These are phyloP conservation scores for Fusarium begoniae DNA, from an alignment of 2,329 filamentous ascomycete genomes.

Conservation along the genomic window DNA sequence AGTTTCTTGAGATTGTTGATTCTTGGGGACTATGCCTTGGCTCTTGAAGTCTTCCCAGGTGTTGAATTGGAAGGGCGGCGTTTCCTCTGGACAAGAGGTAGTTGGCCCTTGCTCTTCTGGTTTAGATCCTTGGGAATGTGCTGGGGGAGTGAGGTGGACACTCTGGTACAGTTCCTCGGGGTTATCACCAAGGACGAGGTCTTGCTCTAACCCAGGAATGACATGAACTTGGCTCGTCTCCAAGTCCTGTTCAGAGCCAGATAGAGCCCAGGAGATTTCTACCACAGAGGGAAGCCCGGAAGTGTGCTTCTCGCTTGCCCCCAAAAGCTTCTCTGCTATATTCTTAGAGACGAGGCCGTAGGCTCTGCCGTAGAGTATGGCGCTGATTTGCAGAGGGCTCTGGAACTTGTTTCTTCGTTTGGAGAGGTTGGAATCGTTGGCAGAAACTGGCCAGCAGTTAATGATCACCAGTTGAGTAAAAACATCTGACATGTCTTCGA, in stretches of 20 bases:
- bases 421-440: background rate
- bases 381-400: background rate
- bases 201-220: slow-evolving; percentile 8
- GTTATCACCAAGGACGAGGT: slow-evolving; percentile 10
- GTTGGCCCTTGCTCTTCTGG: background rate
- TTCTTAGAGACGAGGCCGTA: slow-evolving; percentile 7
- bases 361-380: background rate
- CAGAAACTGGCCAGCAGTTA: background rate
- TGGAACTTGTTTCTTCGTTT: background rate
- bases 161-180: slow-evolving; percentile 2
- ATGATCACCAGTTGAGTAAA: background rate
- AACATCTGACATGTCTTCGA: slow-evolving; percentile 17
- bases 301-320: background rate
- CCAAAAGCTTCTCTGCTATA: background rate
- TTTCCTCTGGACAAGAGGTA: background rate
- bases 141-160: background rate
- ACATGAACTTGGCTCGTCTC: slow-evolving; percentile 11
- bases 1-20: slow-evolving; percentile 1
- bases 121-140: background rate
- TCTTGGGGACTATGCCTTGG: background rate
- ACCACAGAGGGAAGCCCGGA: background rate
- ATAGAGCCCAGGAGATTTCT: slow-evolving; percentile 2
- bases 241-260: background rate
- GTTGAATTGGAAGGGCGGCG: background rate
- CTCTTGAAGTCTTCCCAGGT: background rate